Conservation (phyloP, 2,329 filamentous ascomycete genomes). For the Aspergillus pseudoglaucus region DNA sequence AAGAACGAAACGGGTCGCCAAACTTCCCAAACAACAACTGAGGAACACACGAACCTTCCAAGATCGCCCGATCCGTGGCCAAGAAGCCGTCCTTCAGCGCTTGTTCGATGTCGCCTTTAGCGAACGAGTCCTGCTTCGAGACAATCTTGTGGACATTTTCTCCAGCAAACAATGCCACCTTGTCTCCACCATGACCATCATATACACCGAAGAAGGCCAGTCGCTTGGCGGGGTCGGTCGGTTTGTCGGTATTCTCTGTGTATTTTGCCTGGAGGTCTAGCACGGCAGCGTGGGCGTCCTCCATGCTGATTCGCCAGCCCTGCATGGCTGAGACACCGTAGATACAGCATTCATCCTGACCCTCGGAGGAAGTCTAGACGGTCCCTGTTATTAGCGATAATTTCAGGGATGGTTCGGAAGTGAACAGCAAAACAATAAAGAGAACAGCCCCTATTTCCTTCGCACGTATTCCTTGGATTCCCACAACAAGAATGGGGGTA, state of each 20-base stretch:
- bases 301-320: constrained; percentile 99
- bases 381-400: constrained; percentile 7
- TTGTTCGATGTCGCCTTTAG: constrained; percentile 85
- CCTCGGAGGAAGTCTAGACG: constrained; percentile 71
- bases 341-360: constrained; percentile 85
- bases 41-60: constrained; percentile 64
- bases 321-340: constrained; percentile 98
- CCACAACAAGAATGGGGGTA: not conserved
- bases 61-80: constrained; percentile 88
- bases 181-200: constrained; percentile 94
- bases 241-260: constrained; percentile 44
- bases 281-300: constrained; percentile 85
- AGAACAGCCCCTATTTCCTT: no score
- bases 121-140: constrained; percentile 89
- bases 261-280: constrained; percentile 71
- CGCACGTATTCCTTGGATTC: no score
- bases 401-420: not conserved
- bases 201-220: constrained; percentile 97
- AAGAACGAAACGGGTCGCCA: not conserved
- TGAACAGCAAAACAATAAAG: no score
- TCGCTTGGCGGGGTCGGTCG: constrained; percentile 62
- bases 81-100: constrained; percentile 95
- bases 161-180: constrained; percentile 88
- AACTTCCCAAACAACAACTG: not conserved
- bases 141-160: constrained; percentile 92